phyloP scores from a whole-genome alignment of 73 alveolate genomes.

The Halteria grandinella region DNA sequence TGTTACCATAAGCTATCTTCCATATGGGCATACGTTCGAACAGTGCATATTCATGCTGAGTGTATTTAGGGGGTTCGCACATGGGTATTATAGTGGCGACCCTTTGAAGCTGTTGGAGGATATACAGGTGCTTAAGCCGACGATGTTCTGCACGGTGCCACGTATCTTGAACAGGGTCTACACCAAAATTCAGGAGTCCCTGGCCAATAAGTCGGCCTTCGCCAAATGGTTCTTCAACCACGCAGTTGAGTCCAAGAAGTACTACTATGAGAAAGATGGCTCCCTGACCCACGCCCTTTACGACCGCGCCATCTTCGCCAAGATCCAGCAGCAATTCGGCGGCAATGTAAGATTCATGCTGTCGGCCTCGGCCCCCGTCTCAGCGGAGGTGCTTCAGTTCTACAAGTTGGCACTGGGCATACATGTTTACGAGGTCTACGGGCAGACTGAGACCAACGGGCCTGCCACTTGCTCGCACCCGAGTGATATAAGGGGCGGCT shows the following conservation, averaged over 20 bases:
- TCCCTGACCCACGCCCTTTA: conserved; percentile 30
- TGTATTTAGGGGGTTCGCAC: conserved; percentile 19
- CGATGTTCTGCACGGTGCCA: conserved; percentile 78
- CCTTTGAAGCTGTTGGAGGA: conserved; percentile 72
- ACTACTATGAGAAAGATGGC: conserved; percentile 61
- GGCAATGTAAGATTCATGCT: conserved; percentile 68
- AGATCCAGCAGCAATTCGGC: conserved; percentile 67
- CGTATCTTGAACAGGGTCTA: conserved; percentile 72
- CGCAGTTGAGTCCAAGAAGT: conserved; percentile 73
- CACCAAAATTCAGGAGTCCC: conserved; percentile 42
- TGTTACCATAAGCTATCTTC: conserved; percentile 16
- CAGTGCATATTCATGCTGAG: conserved; percentile 33
- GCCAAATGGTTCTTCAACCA: conserved; percentile 58
- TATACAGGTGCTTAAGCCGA: conserved; percentile 75
- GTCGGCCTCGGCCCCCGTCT: conserved; percentile 77
- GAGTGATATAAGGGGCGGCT: conserved; percentile 66
- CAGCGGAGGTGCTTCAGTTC: conserved; percentile 64
- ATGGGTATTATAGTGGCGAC: conserved; percentile 78
- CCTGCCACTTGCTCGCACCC: conserved; percentile 69
- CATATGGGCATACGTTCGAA: conserved; percentile 43
- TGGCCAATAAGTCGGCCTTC: conserved; percentile 54
- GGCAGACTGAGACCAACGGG: conserved; percentile 82
- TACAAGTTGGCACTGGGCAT: conserved; percentile 58
- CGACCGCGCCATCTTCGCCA: conserved; percentile 63
- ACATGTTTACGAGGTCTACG: conserved; percentile 76